Evolutionary conservation across 805 yeast genomes (phyloP).

Genomic region (Grigorovia humatica): DNA sequence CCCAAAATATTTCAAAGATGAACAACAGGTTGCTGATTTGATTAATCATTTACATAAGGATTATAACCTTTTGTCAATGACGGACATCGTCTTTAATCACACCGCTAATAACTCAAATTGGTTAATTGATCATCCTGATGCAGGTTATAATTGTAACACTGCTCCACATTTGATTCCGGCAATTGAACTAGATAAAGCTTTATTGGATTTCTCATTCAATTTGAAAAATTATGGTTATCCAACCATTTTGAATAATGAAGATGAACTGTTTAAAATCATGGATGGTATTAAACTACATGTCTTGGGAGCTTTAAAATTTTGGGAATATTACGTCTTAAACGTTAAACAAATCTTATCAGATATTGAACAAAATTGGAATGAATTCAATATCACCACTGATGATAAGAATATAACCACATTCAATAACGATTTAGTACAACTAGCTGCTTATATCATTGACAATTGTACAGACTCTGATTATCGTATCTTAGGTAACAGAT

Average conservation of each 20-base stretch:
- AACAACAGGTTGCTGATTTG: conserved; percentile 43
- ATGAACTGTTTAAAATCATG: conserved; percentile 52
- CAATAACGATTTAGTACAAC: conserved; percentile 31
- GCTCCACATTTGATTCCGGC: conserved; percentile 87
- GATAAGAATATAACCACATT: conserved; percentile 2
- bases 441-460: conserved; percentile 41
- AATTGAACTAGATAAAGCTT: conserved; percentile 65
- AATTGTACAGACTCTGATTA: conserved; percentile 32
- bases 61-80: conserved; percentile 60
- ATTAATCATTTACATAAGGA: conserved; percentile 41
- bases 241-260: conserved; percentile 36
- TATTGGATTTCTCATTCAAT: conserved; percentile 52
- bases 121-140: conserved; percentile 79
- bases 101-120: conserved; percentile 86
- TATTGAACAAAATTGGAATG: conserved; percentile 31
- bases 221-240: conserved; percentile 55
- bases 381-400: conserved; percentile 24
- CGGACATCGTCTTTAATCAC: conserved; percentile 91
- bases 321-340: conserved; percentile 83
- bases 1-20: conserved; percentile 45
- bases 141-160: conserved; percentile 75
- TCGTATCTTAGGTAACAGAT: conserved; percentile 37
- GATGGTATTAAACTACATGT: conserved; percentile 64
- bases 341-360: conserved; percentile 33
- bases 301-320: conserved; percentile 51